Evolutionary conservation across 768 basidiomycete species (phyloP), one percentile per base, ranked within the genome.

Genomic region (Xerocomellus amylosporus): DNA sequence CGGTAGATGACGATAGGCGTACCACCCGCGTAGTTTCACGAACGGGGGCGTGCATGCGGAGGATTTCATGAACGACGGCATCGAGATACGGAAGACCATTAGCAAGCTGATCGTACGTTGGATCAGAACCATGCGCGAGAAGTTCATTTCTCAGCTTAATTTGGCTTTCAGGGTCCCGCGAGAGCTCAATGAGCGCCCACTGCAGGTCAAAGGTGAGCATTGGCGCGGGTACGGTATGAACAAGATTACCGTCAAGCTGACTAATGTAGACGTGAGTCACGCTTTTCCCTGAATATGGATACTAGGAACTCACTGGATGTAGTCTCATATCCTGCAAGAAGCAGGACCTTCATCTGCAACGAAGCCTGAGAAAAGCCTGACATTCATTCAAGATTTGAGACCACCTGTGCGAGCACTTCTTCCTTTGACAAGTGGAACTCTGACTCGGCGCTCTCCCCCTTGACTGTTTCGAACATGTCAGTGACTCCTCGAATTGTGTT

Each of bases 101-200:
- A 4, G 68, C 73, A 3, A 85, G 73, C 51, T 83, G 75, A 26
- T 84, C 83, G 66, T 77, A 83, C 2, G 76, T 77, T 15, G 83
- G 79, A 62, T 85, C 84, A 19, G 59, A 51, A 15, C 60, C 67
- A 50, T 77, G 75, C 28, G 71, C 65, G 2, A 72, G 53, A 5
- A 86, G 72, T 51, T 86, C 83, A 1, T 77, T 71, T 33, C 83
- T 77, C 8, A 86, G 67, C 44, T 70, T 77, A 7, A 71, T 61
- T 62, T 86, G 84, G 4, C 72, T 68, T 15, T 79, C 73, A 0
- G 69, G 74, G 46, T 79, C 62, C 26, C 71, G 73, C 2, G 73
- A 74, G 2, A 85, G 75, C 57, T 85, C 83, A 15, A 85, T 77
- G 0, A 86, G 71, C 3, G 81, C 79, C 82, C 84, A 85, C 79